Evolutionary conservation across 148 eudicot species (phyloP), one percentile per base, ranked within the genome.

Genomic region (Amaranthus palmeri): DNA sequence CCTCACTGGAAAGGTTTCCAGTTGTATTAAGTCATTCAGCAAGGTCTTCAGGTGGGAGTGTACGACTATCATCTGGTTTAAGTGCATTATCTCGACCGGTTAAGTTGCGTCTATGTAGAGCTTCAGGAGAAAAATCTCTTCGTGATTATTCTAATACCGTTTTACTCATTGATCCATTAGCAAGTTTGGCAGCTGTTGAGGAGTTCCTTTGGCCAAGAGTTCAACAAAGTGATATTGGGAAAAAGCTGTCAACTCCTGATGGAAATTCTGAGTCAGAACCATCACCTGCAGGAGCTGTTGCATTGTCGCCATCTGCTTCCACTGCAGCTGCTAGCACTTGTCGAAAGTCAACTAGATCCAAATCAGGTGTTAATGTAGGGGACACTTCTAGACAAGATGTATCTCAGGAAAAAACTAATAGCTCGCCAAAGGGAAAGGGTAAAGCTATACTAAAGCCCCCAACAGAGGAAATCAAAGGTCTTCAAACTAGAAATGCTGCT

Each of bases 201-300:
- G 96, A 90, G 36, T 96, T 96, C 68, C 87, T 96, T n/a, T 96
- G 97, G 97, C 88, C 97, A 42, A 84, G 97, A 72, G 90, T 96
- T 65, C 99, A 92, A 76, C 78, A 96, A 74, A 76, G 87, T 69
- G 97, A 96, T 48, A 81, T 96, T 71, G 90, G 88, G 47, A 93
- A 85, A 78, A 95, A 87, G 83, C 82, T 84, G 48, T 80, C 86
- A 12, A 81, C 80, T 11, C 84, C 91, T 72, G 88, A 74, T 3
- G 95, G 77, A 12, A 93, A 84, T 79, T 88, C 89, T 25, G 96
- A 87, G 65, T 81, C 88, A 51, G 92, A 84, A 61, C 82, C 85
- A 55, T 72, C 87, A 67, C 82, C 84, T 71, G 65, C 85, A 3
- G 92, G 86, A 62, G 87, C 87, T 62, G 90, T 85, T 78, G 86